Evolutionary conservation across 306 rosid species (phyloP).

Genomic region (Begonia masoniana): DNA sequence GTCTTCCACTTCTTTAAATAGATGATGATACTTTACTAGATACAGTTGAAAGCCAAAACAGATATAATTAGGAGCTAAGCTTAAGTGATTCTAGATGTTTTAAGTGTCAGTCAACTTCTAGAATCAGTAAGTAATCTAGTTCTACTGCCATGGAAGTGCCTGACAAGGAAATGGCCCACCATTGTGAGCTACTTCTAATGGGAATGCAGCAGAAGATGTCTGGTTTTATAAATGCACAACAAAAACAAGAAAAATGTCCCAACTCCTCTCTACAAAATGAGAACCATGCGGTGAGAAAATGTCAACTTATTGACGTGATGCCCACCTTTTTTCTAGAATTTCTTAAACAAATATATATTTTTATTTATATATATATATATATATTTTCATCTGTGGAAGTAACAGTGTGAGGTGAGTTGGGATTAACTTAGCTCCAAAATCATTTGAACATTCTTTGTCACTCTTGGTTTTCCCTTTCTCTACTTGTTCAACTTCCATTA

Average conservation of each 20-base stretch:
- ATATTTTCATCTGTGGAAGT: too few relatives aligned
- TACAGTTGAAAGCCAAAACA: slow-evolving; percentile 36
- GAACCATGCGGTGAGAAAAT: slow-evolving; percentile 13
- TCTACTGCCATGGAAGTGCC: slow-evolving; percentile 33
- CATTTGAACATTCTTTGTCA: too few relatives aligned
- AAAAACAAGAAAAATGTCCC: slow-evolving; percentile 22
- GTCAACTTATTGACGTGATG: too few relatives aligned
- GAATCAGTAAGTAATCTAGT: slow-evolving; percentile 64
- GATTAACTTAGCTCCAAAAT: too few relatives aligned
- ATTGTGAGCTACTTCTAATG: slow-evolving; percentile 61
- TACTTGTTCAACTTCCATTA: too few relatives aligned
- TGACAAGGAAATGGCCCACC: slow-evolving; percentile 66
- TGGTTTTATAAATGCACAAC: slow-evolving; percentile 41
- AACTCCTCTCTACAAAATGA: slow-evolving; percentile 17
- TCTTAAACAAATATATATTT: too few relatives aligned
- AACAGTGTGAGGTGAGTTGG: too few relatives aligned
- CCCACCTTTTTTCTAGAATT: too few relatives aligned
- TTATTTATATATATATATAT: too few relatives aligned
- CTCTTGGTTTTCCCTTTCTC: too few relatives aligned
- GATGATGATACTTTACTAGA: slow-evolving; percentile 73
- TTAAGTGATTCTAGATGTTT: slow-evolving; percentile 29
- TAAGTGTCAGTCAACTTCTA: slow-evolving; percentile 73
- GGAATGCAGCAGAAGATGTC: slow-evolving; percentile 77
- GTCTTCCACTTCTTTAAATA: slow-evolving; percentile 20
- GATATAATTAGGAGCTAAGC: slow-evolving; percentile 23